Evolutionary conservation across 164 flowering plant genomes (phyloP).

Genomic region (Paratinospora sagittata): DNA sequence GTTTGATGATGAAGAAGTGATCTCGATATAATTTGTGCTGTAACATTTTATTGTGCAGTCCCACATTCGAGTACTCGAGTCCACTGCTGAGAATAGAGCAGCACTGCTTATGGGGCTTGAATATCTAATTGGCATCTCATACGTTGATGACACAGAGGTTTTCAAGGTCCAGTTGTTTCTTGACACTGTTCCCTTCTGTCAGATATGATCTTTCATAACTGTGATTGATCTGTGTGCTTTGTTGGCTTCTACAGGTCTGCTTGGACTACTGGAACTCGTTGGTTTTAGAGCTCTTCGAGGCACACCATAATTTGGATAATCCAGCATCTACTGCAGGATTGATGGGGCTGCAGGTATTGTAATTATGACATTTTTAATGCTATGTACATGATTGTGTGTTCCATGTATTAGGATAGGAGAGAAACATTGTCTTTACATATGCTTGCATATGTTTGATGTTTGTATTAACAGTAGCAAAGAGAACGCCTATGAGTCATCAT

Average conservation of each 20-base stretch:
- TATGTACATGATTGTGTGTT: not conserved
- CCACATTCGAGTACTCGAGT: conserved; percentile 81
- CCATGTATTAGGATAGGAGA: not conserved
- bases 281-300: conserved; percentile 82
- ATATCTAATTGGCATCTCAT: conserved; percentile 82
- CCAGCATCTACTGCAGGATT: conserved; percentile 61
- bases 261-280: conserved; percentile 95
- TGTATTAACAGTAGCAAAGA: not conserved
- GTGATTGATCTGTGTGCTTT: conserved; percentile 2
- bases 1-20: not conserved
- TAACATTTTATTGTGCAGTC: conserved; percentile 37
- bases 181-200: not conserved
- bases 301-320: conserved; percentile 65
- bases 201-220: not conserved
- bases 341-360: conserved; percentile 83
- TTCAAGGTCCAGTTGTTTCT: conserved; percentile 57
- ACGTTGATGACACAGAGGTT: conserved; percentile 96
- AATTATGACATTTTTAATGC: not conserved
- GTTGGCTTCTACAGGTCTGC: conserved; percentile 57
- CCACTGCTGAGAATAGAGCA: conserved; percentile 56
- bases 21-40: not conserved
- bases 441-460: too few relatives aligned
- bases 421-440: not conserved
- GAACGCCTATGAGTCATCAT: not conserved
- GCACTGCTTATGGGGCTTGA: conserved; percentile 80